phyloP scores from a whole-genome alignment of 495 filamentous ascomycete species.

The Bombardia bombarda region DNA sequence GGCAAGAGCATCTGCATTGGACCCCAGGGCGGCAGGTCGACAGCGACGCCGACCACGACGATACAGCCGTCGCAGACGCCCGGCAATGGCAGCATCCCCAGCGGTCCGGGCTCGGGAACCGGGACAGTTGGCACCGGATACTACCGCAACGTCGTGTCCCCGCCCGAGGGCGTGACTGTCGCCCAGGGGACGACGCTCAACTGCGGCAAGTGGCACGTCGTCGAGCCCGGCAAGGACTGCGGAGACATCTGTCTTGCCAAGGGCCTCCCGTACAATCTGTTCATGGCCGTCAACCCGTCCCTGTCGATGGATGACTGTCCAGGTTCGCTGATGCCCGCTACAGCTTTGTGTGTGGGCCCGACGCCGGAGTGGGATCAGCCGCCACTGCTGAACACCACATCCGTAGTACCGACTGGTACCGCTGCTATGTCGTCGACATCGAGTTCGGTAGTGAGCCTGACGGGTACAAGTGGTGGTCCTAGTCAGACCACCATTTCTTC shows the following conservation, averaged over 20 bases:
- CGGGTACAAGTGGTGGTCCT: too few relatives aligned
- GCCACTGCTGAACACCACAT: background rate
- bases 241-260: background rate
- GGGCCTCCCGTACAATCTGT: background rate
- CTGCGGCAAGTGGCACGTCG: slow-evolving; percentile 6
- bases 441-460: too few relatives aligned
- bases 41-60: background rate
- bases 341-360: background rate
- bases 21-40: background rate
- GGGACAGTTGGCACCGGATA: background rate
- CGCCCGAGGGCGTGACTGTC: background rate
- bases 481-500: too few relatives aligned
- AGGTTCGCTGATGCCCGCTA: background rate
- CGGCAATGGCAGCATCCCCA: background rate
- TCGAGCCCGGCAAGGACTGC: background rate
- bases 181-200: background rate
- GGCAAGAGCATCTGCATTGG: background rate
- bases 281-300: background rate
- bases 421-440: background rate
- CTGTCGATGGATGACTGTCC: background rate
- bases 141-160: background rate
- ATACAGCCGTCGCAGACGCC: background rate
- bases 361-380: background rate
- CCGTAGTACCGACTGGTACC: background rate
- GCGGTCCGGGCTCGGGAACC: background rate